These are phyloP conservation scores for Candida sithepensis DNA, from an alignment of 805 yeast genomes.

Conservation along the genomic window DNA sequence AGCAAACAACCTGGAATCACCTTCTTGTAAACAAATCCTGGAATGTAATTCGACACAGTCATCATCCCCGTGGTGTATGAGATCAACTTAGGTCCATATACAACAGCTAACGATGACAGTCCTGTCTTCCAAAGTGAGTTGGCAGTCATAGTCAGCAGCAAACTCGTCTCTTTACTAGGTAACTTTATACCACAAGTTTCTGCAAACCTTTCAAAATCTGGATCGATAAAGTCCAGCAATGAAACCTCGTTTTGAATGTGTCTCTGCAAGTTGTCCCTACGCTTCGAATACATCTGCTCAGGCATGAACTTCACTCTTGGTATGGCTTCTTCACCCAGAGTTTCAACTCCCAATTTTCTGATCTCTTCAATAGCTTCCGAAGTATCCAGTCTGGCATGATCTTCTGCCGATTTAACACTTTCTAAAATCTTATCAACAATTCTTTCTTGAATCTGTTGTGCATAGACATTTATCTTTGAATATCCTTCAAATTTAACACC, in stretches of 20 bases:
- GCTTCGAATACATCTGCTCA: conserved; percentile 79
- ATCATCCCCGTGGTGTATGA: conserved; percentile 30
- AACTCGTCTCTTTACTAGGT: conserved; percentile 35
- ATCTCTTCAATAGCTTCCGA: conserved; percentile 58
- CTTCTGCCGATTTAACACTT: conserved; percentile 64
- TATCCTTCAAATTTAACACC: conserved; percentile 57
- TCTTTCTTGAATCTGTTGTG: conserved; percentile 60
- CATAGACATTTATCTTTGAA: conserved; percentile 63
- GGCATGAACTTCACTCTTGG: conserved; percentile 62
- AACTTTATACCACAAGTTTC: conserved; percentile 31
- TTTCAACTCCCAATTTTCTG: conserved; percentile 54
- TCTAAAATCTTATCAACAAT: conserved; percentile 65
- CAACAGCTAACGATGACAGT: conserved; percentile 22
- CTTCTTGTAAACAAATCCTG: conserved; percentile 15
- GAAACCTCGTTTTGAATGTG: conserved; percentile 58
- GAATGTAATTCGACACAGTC: conserved; percentile 28
- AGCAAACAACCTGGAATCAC: conserved; percentile 33
- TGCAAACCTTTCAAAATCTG: conserved; percentile 59
- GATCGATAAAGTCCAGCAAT: conserved; percentile 75
- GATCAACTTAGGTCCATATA: conserved; percentile 28
- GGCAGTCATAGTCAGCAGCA: conserved; percentile 18
- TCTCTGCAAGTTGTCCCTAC: conserved; percentile 57
- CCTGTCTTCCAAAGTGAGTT: conserved; percentile 27
- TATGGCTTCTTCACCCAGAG: conserved; percentile 61
- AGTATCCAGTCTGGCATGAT: conserved; percentile 61